A percentile compares a stretch with the other conserved stretches of the same genome.
Evolutionary conservation across 164 flowering plant genomes (phyloP).

Genomic region (Houttuynia cordata): DNA sequence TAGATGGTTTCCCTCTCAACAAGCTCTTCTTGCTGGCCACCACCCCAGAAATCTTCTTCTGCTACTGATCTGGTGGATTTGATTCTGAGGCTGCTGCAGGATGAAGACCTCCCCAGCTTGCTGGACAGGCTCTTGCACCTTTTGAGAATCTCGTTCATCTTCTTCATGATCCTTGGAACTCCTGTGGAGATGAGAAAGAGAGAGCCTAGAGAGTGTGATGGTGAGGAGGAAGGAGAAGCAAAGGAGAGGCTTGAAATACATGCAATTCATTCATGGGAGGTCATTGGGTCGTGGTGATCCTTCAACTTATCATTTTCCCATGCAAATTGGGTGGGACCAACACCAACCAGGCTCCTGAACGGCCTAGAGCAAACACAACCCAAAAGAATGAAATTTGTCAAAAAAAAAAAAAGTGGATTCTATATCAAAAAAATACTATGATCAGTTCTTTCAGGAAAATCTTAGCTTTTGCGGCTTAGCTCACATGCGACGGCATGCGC

Average conservation of each 20-base stretch:
- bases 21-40: slow-evolving; percentile 5
- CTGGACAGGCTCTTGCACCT: slow-evolving; percentile 76
- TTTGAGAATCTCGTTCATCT: slow-evolving; percentile 42
- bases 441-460: too few relatives aligned
- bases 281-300: slow-evolving; percentile 3
- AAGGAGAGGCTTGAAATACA: slow-evolving; percentile 11
- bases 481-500: too few relatives aligned
- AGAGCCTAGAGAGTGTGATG: slow-evolving; percentile 9
- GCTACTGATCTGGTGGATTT: slow-evolving; percentile 33
- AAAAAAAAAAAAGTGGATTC: too few relatives aligned
- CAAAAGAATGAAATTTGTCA: neutral
- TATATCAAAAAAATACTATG: too few relatives aligned
- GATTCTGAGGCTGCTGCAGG: slow-evolving; percentile 54
- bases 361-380: neutral
- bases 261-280: slow-evolving; percentile 4
- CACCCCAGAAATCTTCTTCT: slow-evolving; percentile 17
- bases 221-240: neutral
- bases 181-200: slow-evolving; percentile 8
- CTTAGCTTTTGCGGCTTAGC: too few relatives aligned
- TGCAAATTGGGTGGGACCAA: slow-evolving; percentile 6
- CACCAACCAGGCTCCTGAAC: neutral
- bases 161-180: slow-evolving; percentile 30
- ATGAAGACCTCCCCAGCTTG: slow-evolving; percentile 49
- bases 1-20: slow-evolving; percentile 15
- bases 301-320: too few relatives aligned